Conservation (phyloP, 2,329 filamentous ascomycete species). For the Pseudogymnoascus sp. region DNA sequence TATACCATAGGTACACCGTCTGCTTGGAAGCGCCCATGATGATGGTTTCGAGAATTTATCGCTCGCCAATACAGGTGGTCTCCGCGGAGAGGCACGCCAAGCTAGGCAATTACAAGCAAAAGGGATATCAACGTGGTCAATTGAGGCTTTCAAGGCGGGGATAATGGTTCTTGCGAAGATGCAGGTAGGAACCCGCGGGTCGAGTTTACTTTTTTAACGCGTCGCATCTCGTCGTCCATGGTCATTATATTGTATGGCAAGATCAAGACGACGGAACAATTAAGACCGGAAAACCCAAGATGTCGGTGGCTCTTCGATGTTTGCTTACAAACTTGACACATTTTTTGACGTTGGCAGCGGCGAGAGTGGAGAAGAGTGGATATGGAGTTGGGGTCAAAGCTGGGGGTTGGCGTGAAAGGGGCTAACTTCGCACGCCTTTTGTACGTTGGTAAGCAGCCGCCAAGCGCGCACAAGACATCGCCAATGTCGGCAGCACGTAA, state of each 20-base stretch:
- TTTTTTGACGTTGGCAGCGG: constrained; percentile 5
- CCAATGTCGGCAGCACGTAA: not conserved
- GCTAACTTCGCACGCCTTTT: constrained; percentile 1
- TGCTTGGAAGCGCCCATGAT: not conserved
- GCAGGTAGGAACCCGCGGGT: not conserved
- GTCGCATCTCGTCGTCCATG: not conserved
- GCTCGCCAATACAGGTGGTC: not conserved
- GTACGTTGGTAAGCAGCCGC: constrained; percentile 1
- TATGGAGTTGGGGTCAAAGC: not conserved
- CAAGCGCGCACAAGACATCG: constrained; percentile 4
- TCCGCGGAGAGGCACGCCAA: not conserved
- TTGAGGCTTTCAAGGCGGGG: not conserved
- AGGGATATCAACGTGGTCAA: not conserved
- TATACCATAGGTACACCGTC: constrained; percentile 7
- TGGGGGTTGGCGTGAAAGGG: not conserved
- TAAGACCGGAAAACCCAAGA: constrained; percentile 6
- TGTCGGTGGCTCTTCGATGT: not conserved
- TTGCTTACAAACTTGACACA: constrained; percentile 8
- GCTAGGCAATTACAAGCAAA: not conserved
- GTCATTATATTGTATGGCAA: not conserved
- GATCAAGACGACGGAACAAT: constrained; percentile 9
- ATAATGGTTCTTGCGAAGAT: not conserved
- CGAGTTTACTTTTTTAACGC: not conserved
- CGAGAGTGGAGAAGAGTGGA: constrained; percentile 7
- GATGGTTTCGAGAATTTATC: not conserved